Conservation (phyloP, 495 filamentous ascomycete genomes). For the Hypoxylon rickii region DNA sequence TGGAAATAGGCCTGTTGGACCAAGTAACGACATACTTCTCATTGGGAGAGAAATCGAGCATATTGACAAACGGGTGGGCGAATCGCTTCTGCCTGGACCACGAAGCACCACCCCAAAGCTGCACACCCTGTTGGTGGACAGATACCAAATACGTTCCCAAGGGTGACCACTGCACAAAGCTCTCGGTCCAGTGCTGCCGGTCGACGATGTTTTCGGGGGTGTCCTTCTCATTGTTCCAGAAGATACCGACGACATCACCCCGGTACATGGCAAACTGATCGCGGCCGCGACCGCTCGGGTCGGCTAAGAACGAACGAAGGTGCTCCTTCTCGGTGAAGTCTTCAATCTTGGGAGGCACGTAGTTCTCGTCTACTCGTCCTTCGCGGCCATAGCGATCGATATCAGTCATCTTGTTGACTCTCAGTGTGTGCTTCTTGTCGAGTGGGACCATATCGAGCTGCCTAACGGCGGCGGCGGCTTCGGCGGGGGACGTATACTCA, state of each 20-base stretch:
- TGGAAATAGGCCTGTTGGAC: constrained; percentile 88
- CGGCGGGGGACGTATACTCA: constrained; percentile 90
- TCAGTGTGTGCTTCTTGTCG: constrained; percentile 93
- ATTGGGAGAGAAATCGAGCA: constrained; percentile 91
- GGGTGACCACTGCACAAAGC: constrained; percentile 96
- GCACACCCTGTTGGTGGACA: constrained; percentile 91
- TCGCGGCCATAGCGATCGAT: constrained; percentile 95
- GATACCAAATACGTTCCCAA: constrained; percentile 92
- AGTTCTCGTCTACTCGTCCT: constrained; percentile 89
- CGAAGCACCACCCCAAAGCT: constrained; percentile 89
- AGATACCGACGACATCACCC: constrained; percentile 86
- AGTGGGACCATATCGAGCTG: constrained; percentile 79
- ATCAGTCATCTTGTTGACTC: constrained; percentile 97
- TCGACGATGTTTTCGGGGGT: constrained; percentile 85
- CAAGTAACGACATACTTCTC: constrained; percentile 96
- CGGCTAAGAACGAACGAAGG: constrained; percentile 87
- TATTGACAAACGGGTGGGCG: constrained; percentile 90
- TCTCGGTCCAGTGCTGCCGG: constrained; percentile 92
- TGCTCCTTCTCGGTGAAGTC: constrained; percentile 91
- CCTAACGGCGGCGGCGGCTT: constrained; percentile 86
- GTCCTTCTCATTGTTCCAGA: constrained; percentile 97
- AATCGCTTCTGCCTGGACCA: constrained; percentile 93
- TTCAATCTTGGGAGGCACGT: constrained; percentile 75
- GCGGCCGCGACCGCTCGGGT: constrained; percentile 80
- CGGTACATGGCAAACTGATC: constrained; percentile 95